Evolutionary conservation across 805 yeast genomes (phyloP).

Genomic region (Ogataea angusta): DNA sequence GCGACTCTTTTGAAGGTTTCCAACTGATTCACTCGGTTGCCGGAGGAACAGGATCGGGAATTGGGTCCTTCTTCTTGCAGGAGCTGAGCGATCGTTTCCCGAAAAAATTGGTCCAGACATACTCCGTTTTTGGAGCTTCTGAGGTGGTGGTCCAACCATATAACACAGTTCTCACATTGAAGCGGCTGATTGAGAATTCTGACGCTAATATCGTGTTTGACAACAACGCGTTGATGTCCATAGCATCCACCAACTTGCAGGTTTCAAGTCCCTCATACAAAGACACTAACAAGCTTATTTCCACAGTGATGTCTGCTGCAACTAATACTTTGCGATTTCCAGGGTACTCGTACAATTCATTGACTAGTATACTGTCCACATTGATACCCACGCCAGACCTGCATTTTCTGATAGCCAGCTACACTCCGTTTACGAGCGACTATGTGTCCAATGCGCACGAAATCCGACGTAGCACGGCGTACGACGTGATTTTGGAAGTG

Average conservation of each 20-base stretch:
- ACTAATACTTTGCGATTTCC: slow-evolving; percentile 91
- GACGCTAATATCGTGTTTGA: slow-evolving; percentile 90
- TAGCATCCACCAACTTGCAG: slow-evolving; percentile 62
- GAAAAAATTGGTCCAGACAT: slow-evolving; percentile 80
- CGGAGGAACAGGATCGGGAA: slow-evolving; percentile 98
- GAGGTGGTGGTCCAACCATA: slow-evolving; percentile 99
- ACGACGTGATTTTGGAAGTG: slow-evolving; percentile 81
- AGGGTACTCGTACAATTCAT: slow-evolving; percentile 82
- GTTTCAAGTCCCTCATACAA: slow-evolving; percentile 62
- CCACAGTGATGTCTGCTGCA: slow-evolving; percentile 78
- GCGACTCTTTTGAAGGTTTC: slow-evolving; percentile 87
- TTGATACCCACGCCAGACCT: slow-evolving; percentile 82
- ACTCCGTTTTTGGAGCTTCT: slow-evolving; percentile 82
- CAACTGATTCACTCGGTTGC: slow-evolving; percentile 93
- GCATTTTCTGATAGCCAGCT: slow-evolving; percentile 71
- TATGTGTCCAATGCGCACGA: slow-evolving; percentile 53
- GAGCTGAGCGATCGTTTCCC: slow-evolving; percentile 74
- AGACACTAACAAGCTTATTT: slow-evolving; percentile 80
- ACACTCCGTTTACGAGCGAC: slow-evolving; percentile 74
- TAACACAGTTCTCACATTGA: slow-evolving; percentile 79
- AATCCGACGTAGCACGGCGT: slow-evolving; percentile 69
- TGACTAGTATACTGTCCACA: slow-evolving; percentile 76
- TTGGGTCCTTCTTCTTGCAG: slow-evolving; percentile 82
- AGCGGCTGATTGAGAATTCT: slow-evolving; percentile 76
- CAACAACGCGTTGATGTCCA: slow-evolving; percentile 74